Percentiles rank a stretch among this genome's conserved stretches.
Evolutionary conservation across 2,329 filamentous ascomycete genomes (phyloP).

Genomic region (Fusarium sp.): DNA sequence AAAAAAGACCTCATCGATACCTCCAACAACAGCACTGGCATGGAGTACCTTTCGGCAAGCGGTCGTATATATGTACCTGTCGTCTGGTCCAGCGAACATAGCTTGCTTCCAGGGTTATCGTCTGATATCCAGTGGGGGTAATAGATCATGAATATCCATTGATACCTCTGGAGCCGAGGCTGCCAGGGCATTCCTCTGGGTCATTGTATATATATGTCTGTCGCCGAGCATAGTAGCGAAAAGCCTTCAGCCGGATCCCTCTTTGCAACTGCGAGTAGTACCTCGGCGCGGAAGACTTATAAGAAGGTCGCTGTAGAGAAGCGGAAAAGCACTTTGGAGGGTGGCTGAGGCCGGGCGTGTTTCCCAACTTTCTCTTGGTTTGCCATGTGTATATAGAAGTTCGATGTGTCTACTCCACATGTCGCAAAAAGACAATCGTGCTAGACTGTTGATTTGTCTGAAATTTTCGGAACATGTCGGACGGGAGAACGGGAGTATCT

Average conservation of each 20-base stretch:
- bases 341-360: background rate
- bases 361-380: background rate
- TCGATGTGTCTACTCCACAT: background rate
- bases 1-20: too few relatives aligned
- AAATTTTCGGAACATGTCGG: background rate
- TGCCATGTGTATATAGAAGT: background rate
- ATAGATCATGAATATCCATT: background rate
- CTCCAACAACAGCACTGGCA: too few relatives aligned
- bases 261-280: background rate
- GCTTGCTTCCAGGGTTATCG: background rate
- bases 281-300: background rate
- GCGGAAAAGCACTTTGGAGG: background rate
- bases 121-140: background rate
- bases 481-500: background rate
- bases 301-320: background rate
- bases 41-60: too few relatives aligned
- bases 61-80: too few relatives aligned
- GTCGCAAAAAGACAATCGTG: background rate
- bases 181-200: background rate
- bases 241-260: background rate
- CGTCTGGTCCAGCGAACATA: too few relatives aligned
- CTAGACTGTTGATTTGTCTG: background rate
- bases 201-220: background rate
- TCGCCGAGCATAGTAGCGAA: background rate
- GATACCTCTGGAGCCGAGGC: background rate